Evolutionary conservation across 306 rosid species (phyloP), one percentile per base, ranked within the genome.

Genomic region (Styphnolobium japonicum): DNA sequence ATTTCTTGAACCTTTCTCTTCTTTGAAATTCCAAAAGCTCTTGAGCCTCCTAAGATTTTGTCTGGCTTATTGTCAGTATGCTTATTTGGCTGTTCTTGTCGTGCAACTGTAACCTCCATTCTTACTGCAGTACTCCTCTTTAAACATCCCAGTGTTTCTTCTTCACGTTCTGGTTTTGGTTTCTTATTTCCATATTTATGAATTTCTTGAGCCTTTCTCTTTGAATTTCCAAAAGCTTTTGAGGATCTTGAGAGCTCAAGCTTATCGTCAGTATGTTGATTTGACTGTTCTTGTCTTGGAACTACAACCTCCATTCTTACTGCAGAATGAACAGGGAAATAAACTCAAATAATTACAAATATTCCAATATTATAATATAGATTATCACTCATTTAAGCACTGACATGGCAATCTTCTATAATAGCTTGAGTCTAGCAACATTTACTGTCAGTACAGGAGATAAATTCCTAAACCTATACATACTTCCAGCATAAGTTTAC

Each of bases 301-400:
- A 71, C 27, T 64, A 48, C 71, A 43, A 89, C 63, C 64, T 90
- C 90, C 97, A 88, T 88, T 69, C 75, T 83, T 37, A 70, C 83
- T 77, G 81, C 82, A 77, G 49, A 69, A 42, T 29, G 29, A 22
- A 80, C 39, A 81, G 1, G 18, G 4, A 70, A 71, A 69, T 15
- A 12, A 15, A 21, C 2, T 49, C 64, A 45, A 25, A 53, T 39
- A 62, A 73, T 42, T 43, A 63, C 39, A 65, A 63, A 72, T 6
- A 70, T 52, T 40, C 71, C 69, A 65, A 45, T 49, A 39, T 6
- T 16, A 14, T 29, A 71, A 71, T 19, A 10, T 15, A 67, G 52
- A 57, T 58, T 62, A 57, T n/a, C 45, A 73, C 45, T 67, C 61
- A 14, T 67, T 80, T 27, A 58, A 45, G 33, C 74, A 72, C 31